A percentile compares a stretch with the other conserved stretches of the same genome.
These are phyloP conservation scores for Acacia acuminata DNA, from an alignment of 306 rosid species.

Conservation along the genomic window DNA sequence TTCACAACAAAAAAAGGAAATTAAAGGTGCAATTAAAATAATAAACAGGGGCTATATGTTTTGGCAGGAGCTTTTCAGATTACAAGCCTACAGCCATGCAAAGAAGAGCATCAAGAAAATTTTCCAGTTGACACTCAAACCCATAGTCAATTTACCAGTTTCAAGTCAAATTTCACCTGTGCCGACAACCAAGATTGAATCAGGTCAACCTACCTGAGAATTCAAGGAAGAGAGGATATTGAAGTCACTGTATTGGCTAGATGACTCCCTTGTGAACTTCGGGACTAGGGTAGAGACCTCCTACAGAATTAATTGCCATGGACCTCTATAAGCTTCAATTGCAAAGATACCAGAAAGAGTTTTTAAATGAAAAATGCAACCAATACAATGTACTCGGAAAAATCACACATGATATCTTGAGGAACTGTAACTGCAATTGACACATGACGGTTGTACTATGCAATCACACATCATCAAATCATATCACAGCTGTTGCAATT, in stretches of 20 bases:
- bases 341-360: slow-evolving; percentile 17
- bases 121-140: background rate
- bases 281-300: slow-evolving; percentile 86
- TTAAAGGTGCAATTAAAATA: background rate
- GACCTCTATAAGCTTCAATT: slow-evolving; percentile 28
- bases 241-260: slow-evolving; percentile 90
- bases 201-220: slow-evolving; percentile 72
- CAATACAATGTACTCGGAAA: slow-evolving; percentile 11
- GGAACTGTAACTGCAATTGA: background rate
- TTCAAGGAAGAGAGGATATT: slow-evolving; percentile 93
- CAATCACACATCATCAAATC: background rate
- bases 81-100: slow-evolving; percentile 16
- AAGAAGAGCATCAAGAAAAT: slow-evolving; percentile 5
- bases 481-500: background rate
- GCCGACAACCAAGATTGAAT: slow-evolving; percentile 20
- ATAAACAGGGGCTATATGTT: slow-evolving; percentile 12
- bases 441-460: background rate
- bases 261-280: slow-evolving; percentile 76
- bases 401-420: slow-evolving; percentile 6
- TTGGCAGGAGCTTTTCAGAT: slow-evolving; percentile 23
- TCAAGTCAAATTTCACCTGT: slow-evolving; percentile 11
- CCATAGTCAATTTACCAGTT: slow-evolving; percentile 22
- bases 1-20: slow-evolving; percentile 19
- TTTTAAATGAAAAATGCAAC: slow-evolving; percentile 19
- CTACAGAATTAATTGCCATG: slow-evolving; percentile 52